Evolutionary conservation across 2,329 filamentous ascomycete species (phyloP).

Genomic region (Mollisiaceae sp.): DNA sequence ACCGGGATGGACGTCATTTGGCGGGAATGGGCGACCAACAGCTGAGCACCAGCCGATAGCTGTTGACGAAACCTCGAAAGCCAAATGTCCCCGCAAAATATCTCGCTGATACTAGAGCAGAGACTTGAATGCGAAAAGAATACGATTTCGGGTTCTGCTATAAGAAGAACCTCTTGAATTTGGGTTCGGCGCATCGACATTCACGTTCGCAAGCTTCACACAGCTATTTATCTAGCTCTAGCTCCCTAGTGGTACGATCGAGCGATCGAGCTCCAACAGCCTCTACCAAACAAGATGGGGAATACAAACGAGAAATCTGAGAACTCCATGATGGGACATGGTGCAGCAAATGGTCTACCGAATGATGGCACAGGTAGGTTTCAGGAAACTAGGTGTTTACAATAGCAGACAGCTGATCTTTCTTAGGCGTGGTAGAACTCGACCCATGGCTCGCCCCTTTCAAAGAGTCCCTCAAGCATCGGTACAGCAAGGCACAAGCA

Average conservation of each 20-base stretch:
- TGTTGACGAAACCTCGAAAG: neutral
- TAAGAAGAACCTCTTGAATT: constrained; percentile 2
- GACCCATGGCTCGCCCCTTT: constrained; percentile 93
- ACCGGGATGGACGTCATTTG: constrained; percentile 31
- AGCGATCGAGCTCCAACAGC: constrained; percentile 7
- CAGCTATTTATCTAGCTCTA: constrained; percentile 10
- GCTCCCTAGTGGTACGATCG: neutral
- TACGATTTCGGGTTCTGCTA: neutral
- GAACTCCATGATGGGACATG: constrained; percentile 40
- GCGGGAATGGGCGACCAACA: constrained; percentile 1
- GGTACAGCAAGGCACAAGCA: constrained; percentile 78
- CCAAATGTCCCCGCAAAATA: constrained; percentile 31
- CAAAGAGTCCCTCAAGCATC: constrained; percentile 73
- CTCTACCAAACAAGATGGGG: constrained; percentile 36
- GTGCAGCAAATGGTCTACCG: constrained; percentile 57
- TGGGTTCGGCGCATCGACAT: neutral
- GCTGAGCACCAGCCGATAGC: neutral
- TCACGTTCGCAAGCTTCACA: constrained; percentile 7
- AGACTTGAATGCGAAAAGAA: constrained; percentile 1
- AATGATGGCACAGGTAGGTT: constrained; percentile 74
- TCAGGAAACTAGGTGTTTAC: neutral
- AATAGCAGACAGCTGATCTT: constrained; percentile 28
- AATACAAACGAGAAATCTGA: constrained; percentile 36
- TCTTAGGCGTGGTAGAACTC: constrained; percentile 78
- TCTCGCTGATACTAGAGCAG: constrained; percentile 25